Evolutionary conservation across 352 stramenopile genomes (phyloP).

Genomic region (Phytophthora hibernalis): DNA sequence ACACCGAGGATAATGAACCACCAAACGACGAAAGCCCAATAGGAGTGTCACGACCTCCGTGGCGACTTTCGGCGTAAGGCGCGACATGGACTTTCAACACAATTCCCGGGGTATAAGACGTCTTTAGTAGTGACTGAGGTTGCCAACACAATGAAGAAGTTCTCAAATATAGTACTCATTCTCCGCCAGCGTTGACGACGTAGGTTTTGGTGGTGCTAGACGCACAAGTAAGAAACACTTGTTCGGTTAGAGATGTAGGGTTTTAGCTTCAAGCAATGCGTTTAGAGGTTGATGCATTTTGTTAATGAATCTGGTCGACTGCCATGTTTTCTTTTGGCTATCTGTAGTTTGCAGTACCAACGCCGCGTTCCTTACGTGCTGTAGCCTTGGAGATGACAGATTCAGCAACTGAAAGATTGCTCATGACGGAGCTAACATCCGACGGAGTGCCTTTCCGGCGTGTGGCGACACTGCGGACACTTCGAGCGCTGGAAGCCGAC

Average conservation of each 20-base stretch:
- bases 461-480: constrained; percentile 60
- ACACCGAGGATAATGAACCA: not conserved
- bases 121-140: no score
- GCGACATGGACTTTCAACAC: no score
- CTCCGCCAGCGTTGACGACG: no score
- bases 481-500: constrained; percentile 50
- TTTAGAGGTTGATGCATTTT: no score
- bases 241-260: no score
- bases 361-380: constrained; percentile 62
- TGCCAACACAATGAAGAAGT: no score
- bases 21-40: not conserved
- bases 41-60: not conserved
- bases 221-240: no score
- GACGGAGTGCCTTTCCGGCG: constrained; percentile 57
- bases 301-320: not conserved
- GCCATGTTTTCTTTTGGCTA: constrained; percentile 23
- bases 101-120: not conserved
- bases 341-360: constrained; percentile 54
- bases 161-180: no score
- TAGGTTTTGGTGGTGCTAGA: no score
- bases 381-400: constrained; percentile 81
- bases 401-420: constrained; percentile 68
- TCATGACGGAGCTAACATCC: constrained; percentile 71
- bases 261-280: no score
- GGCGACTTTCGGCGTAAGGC: no score